Evolutionary conservation across 345 rosid genomes (phyloP).

Genomic region (Microcos paniculata): DNA sequence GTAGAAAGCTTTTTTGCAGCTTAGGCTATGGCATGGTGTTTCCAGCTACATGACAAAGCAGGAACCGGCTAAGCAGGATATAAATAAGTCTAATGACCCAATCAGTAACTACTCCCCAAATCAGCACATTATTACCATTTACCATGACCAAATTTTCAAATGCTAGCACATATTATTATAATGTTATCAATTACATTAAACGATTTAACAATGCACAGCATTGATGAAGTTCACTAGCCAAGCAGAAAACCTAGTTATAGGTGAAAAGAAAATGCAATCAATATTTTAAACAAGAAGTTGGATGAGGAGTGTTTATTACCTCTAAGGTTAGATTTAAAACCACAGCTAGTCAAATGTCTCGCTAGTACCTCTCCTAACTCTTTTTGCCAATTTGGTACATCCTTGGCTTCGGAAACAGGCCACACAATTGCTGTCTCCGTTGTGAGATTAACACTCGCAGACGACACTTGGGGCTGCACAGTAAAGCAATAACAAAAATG

Average conservation of each 20-base stretch:
- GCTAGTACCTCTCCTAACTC: conserved; percentile 89
- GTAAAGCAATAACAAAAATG: neutral
- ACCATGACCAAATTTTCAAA: neutral
- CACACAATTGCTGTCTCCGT: conserved; percentile 94
- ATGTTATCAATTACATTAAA: neutral
- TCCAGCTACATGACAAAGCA: neutral
- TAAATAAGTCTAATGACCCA: neutral
- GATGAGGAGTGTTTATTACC: conserved; percentile 41
- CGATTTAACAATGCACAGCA: neutral
- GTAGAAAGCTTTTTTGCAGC: neutral
- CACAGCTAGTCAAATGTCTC: conserved; percentile 77
- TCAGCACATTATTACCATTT: conserved; percentile 1
- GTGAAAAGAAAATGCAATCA: conserved; percentile 3
- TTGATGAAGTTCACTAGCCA: neutral
- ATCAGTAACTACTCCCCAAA: neutral
- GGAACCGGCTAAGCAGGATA: neutral
- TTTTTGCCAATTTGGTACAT: conserved; percentile 68
- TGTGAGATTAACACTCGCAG: conserved; percentile 88
- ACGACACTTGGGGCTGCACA: conserved; percentile 82
- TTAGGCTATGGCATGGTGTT: neutral
- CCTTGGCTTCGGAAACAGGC: conserved; percentile 83
- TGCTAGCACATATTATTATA: neutral
- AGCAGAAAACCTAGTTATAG: neutral
- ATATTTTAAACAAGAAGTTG: neutral
- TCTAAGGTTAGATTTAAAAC: conserved; percentile 78